These are phyloP conservation scores for Avena eriantha DNA, from an alignment of 176 grass and related monocot species.

Conservation along the genomic window DNA sequence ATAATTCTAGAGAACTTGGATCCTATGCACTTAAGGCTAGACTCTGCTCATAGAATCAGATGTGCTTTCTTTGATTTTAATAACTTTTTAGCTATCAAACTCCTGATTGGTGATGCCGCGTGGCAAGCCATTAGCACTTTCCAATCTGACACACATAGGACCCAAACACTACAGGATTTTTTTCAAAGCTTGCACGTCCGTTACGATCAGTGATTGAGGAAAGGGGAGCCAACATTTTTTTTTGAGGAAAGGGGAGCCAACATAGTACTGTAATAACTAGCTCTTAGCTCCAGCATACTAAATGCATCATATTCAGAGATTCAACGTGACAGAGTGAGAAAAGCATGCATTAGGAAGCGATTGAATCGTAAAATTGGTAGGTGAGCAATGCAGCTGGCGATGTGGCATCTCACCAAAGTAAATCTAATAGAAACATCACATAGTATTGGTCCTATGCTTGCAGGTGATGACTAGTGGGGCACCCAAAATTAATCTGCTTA, in stretches of 20 bases:
- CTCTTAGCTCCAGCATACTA: neutral
- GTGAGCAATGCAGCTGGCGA: neutral
- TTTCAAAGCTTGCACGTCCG: neutral
- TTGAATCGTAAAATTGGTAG: neutral
- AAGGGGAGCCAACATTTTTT: no score
- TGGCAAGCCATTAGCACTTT: neutral
- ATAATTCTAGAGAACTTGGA: neutral
- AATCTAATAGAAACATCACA: neutral
- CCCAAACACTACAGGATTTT: neutral
- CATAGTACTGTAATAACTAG: neutral
- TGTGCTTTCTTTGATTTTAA: neutral
- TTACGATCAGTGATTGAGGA: neutral
- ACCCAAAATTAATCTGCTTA: neutral
- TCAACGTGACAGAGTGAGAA: no score
- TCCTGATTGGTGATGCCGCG: neutral
- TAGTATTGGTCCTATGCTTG: neutral
- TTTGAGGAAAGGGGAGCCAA: neutral
- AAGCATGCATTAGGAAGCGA: neutral
- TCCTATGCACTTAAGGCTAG: neutral
- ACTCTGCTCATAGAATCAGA: neutral
- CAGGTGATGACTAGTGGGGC: neutral
- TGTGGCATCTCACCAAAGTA: neutral
- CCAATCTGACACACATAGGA: neutral
- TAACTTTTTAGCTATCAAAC: neutral
- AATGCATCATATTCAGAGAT: neutral